These are phyloP conservation scores for Argentina anserina DNA, from an alignment of 306 rosid genomes.

Conservation along the genomic window DNA sequence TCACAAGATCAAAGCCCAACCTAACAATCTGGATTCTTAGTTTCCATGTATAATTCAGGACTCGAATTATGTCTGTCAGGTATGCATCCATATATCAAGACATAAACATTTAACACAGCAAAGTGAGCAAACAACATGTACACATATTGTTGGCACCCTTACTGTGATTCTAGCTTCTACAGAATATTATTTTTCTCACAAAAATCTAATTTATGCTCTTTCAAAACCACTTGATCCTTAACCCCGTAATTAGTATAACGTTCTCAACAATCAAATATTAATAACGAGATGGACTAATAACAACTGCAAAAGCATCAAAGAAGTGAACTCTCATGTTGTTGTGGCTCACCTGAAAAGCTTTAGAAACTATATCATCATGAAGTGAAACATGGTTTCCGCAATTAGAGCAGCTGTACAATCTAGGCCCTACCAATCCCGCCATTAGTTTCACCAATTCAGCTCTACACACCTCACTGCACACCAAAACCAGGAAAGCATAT, in stretches of 20 bases:
- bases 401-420: conserved; percentile 90
- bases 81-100: neutral
- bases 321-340: neutral
- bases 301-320: neutral
- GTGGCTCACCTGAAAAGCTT: conserved; percentile 84
- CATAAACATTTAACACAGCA: neutral
- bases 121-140: conserved; percentile 6
- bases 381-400: conserved; percentile 91
- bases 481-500: conserved; percentile 1
- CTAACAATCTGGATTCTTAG: neutral
- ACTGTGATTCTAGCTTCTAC: neutral
- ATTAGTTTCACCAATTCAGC: conserved; percentile 40
- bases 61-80: neutral
- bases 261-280: conserved; percentile 15
- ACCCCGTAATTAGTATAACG: neutral
- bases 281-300: neutral
- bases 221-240: conserved; percentile 10
- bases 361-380: conserved; percentile 95
- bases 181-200: neutral
- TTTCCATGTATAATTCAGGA: neutral
- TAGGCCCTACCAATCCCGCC: conserved; percentile 88
- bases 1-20: neutral
- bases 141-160: neutral
- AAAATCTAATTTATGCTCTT: neutral
- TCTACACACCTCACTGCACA: conserved; percentile 31